Evolutionary conservation across 202 grass and related monocot genomes (phyloP), one percentile per base, ranked within the genome.

Genomic region (Digitaria exilis): DNA sequence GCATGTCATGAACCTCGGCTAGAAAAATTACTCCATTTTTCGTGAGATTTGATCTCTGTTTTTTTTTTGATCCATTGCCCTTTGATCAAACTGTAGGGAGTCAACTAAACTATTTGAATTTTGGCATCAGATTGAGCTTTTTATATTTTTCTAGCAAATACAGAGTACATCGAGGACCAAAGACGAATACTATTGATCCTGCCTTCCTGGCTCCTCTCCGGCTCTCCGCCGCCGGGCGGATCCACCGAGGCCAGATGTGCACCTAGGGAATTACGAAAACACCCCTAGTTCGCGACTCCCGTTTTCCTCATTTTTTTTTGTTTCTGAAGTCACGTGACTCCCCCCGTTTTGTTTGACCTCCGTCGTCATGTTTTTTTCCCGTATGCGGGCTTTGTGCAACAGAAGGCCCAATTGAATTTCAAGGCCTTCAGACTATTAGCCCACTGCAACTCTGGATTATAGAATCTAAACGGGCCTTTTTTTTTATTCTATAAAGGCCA

Each of bases 171-270:
- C 0, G n/a, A 31, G 67, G 84, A 64, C 5, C 25, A 73, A 35
- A 34, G 3, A 46, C 4, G 1, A 43, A 76, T 9, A 13, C 18
- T 39, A 4, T 65, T 31, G 35, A 16, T 43, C 39, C 35, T 67
- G 21, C 21, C 16, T 21, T 56, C 62, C 6, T 28, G 16, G 45
- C 19, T 30, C 41, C 41, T 43, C 42, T 43, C 42, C 61, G 2
- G 35, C 2, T 64, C 67, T 80, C 76, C 76, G 67, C 68, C 46
- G 57, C 48, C 35, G 58, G 84, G 84, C 84, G 84, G 84, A 86
- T 86, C 76, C 25, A 86, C 46, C 84, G 84, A 73, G 84, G 66
- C 75, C 65, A 52, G 54, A 49, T 25, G 68, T 8, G 18, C 71
- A 8, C 60, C 26, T 14, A 2, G 45, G 63, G 50, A 69, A 80